phyloP scores from a whole-genome alignment of 345 rosid species.

The Orychophragmus violaceus region DNA sequence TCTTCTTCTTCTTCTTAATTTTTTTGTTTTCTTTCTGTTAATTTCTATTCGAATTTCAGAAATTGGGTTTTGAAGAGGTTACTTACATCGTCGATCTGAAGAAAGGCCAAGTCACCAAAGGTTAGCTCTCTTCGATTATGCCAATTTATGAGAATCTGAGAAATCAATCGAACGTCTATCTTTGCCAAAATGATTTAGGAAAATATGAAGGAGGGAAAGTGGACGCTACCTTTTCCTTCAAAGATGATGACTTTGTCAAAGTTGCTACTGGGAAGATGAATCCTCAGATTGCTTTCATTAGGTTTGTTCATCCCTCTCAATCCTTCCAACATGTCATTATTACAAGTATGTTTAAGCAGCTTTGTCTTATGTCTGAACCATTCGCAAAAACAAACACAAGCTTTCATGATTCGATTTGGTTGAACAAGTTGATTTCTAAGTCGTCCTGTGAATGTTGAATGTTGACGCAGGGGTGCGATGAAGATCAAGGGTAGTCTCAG shows the following conservation, averaged over 20 bases:
- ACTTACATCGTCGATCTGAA: slow-evolving; percentile 71
- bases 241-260: slow-evolving; percentile 90
- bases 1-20: no score
- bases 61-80: slow-evolving; percentile 86
- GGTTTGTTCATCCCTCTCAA: slow-evolving; percentile 35
- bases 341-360: not conserved
- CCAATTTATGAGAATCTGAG: not conserved
- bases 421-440: not conserved
- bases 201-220: slow-evolving; percentile 83
- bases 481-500: slow-evolving; percentile 92
- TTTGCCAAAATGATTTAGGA: slow-evolving; percentile 41
- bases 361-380: not conserved
- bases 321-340: no score
- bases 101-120: slow-evolving; percentile 82
- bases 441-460: not conserved
- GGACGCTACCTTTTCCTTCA: slow-evolving; percentile 75
- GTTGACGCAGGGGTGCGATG: slow-evolving; percentile 51
- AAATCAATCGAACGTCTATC: no score
- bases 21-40: not conserved
- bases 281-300: slow-evolving; percentile 92
- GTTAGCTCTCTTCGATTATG: slow-evolving; percentile 36
- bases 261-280: slow-evolving; percentile 83
- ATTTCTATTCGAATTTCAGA: slow-evolving; percentile 33
- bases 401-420: not conserved
- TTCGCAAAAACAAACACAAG: not conserved